Evolutionary conservation across 2,329 filamentous ascomycete species (phyloP).

Genomic region (Trichoderma cornu-damae): DNA sequence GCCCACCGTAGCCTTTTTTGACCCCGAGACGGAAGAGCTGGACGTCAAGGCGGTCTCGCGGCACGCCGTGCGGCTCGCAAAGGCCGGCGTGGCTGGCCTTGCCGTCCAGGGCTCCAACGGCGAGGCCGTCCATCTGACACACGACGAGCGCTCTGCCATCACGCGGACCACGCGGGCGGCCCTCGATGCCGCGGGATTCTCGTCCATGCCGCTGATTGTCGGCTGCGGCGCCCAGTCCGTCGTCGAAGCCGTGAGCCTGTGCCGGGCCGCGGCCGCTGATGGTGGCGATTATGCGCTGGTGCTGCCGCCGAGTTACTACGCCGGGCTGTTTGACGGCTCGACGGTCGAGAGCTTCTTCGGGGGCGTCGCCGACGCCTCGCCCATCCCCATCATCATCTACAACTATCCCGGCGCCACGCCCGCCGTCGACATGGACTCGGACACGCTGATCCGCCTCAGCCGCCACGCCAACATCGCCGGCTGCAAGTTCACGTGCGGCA

Average conservation of each 20-base stretch:
- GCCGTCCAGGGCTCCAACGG: conserved; percentile 78
- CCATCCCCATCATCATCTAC: conserved; percentile 63
- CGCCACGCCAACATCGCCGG: conserved; percentile 62
- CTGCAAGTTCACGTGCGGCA: conserved; percentile 65
- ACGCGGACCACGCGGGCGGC: conserved; percentile 65
- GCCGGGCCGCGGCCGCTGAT: conserved; percentile 60
- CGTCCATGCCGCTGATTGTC: conserved; percentile 65
- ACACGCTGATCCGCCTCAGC: conserved; percentile 54
- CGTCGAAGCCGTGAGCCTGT: conserved; percentile 65
- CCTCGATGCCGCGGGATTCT: conserved; percentile 59
- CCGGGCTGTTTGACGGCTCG: conserved; percentile 54
- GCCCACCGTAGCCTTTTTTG: conserved; percentile 70
- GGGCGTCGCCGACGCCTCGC: conserved; percentile 57
- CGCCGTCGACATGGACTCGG: conserved; percentile 60
- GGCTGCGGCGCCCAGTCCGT: conserved; percentile 71
- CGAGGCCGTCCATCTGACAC: conserved; percentile 73
- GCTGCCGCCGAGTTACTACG: conserved; percentile 72
- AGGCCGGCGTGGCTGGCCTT: conserved; percentile 66
- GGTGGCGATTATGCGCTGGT: conserved; percentile 74
- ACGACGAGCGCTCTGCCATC: conserved; percentile 62
- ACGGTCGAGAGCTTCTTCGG: conserved; percentile 63
- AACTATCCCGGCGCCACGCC: conserved; percentile 62
- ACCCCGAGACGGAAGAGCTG: conserved; percentile 58
- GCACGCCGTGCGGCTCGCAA: conserved; percentile 64
- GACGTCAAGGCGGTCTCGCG: conserved; percentile 57